Conservation (phyloP, 2,329 filamentous ascomycete species). For the Corynespora cassiicola region DNA sequence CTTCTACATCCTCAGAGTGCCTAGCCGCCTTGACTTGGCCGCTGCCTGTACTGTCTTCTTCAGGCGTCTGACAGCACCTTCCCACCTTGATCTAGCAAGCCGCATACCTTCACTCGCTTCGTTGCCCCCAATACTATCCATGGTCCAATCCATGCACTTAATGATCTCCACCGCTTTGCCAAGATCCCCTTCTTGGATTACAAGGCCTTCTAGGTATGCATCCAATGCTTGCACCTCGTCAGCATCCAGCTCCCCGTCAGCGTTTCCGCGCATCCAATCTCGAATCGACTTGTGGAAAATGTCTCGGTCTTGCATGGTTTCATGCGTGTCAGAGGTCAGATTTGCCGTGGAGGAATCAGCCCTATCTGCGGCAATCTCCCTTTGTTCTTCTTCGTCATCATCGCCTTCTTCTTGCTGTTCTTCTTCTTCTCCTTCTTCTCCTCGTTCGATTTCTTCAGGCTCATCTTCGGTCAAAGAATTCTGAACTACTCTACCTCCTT, state of each 20-base stretch:
- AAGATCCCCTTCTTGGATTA: slow-evolving; percentile 78
- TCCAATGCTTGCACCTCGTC: slow-evolving; percentile 79
- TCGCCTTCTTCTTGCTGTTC: slow-evolving; percentile 82
- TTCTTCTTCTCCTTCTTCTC: no score
- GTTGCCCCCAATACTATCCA: no score
- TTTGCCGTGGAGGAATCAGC: slow-evolving; percentile 59
- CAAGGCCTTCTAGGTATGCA: slow-evolving; percentile 74
- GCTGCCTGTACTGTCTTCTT: no score
- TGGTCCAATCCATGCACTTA: slow-evolving; percentile 67
- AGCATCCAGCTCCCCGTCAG: slow-evolving; percentile 74
- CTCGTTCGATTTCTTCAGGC: no score
- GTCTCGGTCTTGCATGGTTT: slow-evolving; percentile 59
- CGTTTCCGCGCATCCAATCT: slow-evolving; percentile 78
- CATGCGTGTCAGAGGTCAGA: slow-evolving; percentile 68
- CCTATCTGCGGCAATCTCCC: no score
- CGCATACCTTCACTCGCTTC: no score
- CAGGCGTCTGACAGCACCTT: no score
- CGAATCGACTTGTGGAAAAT: slow-evolving; percentile 78
- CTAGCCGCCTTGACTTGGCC: no score
- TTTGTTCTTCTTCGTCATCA: slow-evolving; percentile 60
- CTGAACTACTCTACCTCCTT: no score
- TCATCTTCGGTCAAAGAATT: no score
- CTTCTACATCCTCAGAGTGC: no score
- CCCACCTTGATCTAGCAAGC: no score
- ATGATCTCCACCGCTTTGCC: slow-evolving; percentile 74